Percentiles rank a stretch among this genome's conserved stretches.
Evolutionary conservation across 495 filamentous ascomycete genomes (phyloP).

Genomic region (Cladorrhinum samala): DNA sequence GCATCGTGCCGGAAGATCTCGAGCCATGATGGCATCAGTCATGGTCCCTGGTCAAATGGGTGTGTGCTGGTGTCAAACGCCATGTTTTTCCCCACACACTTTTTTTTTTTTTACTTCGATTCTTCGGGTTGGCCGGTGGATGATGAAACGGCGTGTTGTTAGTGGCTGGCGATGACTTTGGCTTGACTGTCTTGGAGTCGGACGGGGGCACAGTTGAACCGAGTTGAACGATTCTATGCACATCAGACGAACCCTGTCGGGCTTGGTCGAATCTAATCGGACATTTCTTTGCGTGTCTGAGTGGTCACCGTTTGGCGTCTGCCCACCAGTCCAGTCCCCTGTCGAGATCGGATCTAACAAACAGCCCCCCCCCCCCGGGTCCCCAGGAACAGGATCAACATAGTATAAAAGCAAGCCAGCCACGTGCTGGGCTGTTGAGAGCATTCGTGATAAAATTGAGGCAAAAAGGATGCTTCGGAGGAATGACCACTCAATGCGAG

Average conservation of each 20-base stretch:
- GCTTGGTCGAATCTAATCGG: constrained; percentile 4
- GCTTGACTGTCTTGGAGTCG: constrained; percentile 6
- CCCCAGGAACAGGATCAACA: too few species aligned
- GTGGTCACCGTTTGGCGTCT: too few species aligned
- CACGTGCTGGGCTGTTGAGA: too few species aligned
- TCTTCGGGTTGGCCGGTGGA: constrained; percentile 12
- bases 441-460: background rate
- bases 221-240: constrained; percentile 4
- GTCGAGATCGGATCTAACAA: background rate
- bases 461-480: background rate
- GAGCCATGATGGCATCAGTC: too few species aligned
- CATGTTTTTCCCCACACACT: constrained; percentile 9
- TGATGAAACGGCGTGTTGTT: background rate
- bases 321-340: constrained; percentile 9
- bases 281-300: background rate
- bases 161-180: constrained; percentile 4
- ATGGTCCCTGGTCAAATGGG: too few species aligned
- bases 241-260: constrained; percentile 12
- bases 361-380: background rate
- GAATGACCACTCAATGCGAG: background rate
- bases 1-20: too few species aligned
- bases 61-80: too few species aligned
- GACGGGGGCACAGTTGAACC: constrained; percentile 14
- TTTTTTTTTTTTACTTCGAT: background rate
- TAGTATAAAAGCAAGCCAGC: background rate